These are phyloP conservation scores for Durio zibethinus DNA, from an alignment of 345 rosid species.

Conservation along the genomic window DNA sequence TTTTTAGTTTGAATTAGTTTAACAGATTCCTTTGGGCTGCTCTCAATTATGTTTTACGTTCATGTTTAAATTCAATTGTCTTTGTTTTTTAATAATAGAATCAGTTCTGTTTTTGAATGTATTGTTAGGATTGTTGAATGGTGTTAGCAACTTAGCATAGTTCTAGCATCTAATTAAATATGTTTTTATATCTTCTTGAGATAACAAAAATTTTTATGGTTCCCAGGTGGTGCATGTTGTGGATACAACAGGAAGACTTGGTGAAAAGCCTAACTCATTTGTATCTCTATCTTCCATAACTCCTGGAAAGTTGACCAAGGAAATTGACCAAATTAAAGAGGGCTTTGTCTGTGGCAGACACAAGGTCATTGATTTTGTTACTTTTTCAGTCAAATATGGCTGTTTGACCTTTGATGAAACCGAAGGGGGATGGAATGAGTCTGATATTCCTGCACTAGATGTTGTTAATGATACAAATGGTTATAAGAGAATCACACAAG, in stretches of 20 bases:
- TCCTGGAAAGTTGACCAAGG: constrained; percentile 76
- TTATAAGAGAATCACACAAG: constrained; percentile 38
- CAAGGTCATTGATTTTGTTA: constrained; percentile 66
- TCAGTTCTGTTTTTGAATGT: neutral
- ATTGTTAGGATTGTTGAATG: neutral
- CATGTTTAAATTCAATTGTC: neutral
- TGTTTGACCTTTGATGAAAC: constrained; percentile 59
- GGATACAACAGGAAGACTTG: constrained; percentile 50
- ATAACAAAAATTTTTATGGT: constrained; percentile 8
- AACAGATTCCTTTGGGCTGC: neutral
- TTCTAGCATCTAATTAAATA: constrained; percentile 8
- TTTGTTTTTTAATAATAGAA: neutral
- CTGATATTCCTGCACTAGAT: constrained; percentile 54
- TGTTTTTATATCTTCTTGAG: constrained; percentile 4
- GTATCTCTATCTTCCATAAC: constrained; percentile 69
- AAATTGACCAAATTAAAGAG: constrained; percentile 63
- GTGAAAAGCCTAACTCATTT: constrained; percentile 52
- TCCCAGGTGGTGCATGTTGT: constrained; percentile 88
- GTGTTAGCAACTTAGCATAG: neutral
- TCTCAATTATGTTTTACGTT: neutral
- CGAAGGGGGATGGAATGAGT: constrained; percentile 62
- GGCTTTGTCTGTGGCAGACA: constrained; percentile 78
- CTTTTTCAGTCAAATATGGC: constrained; percentile 68
- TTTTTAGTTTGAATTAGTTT: neutral
- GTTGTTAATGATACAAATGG: constrained; percentile 41